A percentile compares a stretch with the other conserved stretches of the same genome.
Conservation (phyloP, 192 early-diverging fungal species). For the Radiomyces spectabilis region DNA sequence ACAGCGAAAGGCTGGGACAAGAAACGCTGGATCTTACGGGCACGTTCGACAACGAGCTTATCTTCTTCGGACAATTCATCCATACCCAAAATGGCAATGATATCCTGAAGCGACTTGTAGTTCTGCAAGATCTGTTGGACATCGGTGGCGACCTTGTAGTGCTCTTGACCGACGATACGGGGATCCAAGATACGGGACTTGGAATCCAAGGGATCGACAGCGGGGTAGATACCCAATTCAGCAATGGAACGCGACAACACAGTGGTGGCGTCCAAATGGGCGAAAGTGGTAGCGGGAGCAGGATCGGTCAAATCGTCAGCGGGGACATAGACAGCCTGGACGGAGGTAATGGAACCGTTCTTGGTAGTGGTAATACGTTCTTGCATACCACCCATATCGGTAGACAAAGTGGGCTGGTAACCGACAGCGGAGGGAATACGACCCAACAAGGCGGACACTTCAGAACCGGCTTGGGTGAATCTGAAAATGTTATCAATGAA, state of each 20-base stretch:
- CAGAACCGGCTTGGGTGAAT: conserved; percentile 99
- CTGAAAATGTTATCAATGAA: conserved; percentile 99
- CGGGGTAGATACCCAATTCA: conserved; percentile 99
- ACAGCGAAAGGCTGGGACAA: conserved; percentile 98
- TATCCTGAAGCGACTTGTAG: conserved; percentile 99
- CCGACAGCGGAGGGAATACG: conserved; percentile 99
- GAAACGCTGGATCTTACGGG: conserved; percentile 98
- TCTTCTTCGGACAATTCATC: conserved; percentile 98
- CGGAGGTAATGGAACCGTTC: conserved; percentile 99
- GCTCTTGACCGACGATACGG: conserved; percentile 90
- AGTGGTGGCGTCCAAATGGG: conserved; percentile 98
- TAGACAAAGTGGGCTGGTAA: conserved; percentile 98
- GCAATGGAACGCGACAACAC: conserved; percentile 98
- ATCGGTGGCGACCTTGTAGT: conserved; percentile 90
- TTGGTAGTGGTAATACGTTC: conserved; percentile 99
- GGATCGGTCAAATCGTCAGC: conserved; percentile 99
- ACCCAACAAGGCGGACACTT: conserved; percentile 97
- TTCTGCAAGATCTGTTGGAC: conserved; percentile 96
- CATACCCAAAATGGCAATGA: conserved; percentile 99
- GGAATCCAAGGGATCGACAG: conserved; percentile 96
- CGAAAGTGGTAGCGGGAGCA: conserved; percentile 97
- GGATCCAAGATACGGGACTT: conserved; percentile 98
- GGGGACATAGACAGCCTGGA: conserved; percentile 97
- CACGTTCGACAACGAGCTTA: conserved; percentile 97
- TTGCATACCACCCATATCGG: conserved; percentile 99